These are phyloP conservation scores for Cercospora sp. DNA, from an alignment of 2,329 filamentous ascomycete genomes.

Conservation along the genomic window DNA sequence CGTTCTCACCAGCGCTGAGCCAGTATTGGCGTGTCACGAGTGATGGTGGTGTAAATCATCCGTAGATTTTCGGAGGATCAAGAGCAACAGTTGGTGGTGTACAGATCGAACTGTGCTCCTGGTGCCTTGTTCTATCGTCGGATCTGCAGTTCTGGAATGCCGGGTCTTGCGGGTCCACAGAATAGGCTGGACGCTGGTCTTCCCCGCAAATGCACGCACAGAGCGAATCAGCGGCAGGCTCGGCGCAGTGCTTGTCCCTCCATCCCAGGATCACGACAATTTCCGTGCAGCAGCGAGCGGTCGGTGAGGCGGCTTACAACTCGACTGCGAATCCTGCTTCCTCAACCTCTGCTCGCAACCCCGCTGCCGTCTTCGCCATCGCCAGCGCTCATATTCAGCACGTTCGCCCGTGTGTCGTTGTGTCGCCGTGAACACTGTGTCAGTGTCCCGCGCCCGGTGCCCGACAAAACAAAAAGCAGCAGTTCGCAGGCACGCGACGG, in stretches of 20 bases:
- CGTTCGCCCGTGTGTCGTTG: background rate
- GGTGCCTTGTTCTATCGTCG: background rate
- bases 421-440: background rate
- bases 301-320: background rate
- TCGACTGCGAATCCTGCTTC: background rate
- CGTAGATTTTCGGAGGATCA: background rate
- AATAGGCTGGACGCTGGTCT: background rate
- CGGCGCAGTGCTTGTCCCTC: background rate
- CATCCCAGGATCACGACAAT: background rate
- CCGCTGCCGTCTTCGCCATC: background rate
- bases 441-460: background rate
- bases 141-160: constrained; percentile 7
- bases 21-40: background rate
- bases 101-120: background rate
- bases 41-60: background rate
- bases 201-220: constrained; percentile 5
- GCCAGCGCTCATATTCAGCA: background rate
- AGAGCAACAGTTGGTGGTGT: background rate
- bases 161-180: background rate
- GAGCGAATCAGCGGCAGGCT: constrained; percentile 1
- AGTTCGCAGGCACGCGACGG: background rate
- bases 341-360: background rate
- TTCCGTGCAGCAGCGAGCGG: background rate
- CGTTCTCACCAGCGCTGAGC: background rate
- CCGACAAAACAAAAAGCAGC: background rate